Percentiles rank a stretch among this genome's conserved stretches.
phyloP scores from a whole-genome alignment of 2,329 filamentous ascomycete genomes.

The Cordyceps cateniannulata region DNA sequence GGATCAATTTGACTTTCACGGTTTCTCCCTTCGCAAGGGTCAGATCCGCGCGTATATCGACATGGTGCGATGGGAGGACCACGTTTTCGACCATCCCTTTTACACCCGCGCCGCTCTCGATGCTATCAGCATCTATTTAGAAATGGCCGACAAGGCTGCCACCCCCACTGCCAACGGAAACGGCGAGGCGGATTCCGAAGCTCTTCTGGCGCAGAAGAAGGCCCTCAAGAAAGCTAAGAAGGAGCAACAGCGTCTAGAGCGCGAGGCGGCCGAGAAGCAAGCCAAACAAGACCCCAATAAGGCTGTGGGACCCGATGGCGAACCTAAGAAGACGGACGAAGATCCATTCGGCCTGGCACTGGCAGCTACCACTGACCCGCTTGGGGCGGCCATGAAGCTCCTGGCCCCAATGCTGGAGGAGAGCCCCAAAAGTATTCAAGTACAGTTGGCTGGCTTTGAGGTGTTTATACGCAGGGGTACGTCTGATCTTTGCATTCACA shows the following conservation, averaged over 20 bases:
- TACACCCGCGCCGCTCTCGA: conserved; percentile 78
- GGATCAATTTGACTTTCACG: conserved; percentile 98
- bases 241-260: conserved; percentile 57
- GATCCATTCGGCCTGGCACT: conserved; percentile 81
- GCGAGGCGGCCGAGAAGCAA: conserved; percentile 71
- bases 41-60: conserved; percentile 92
- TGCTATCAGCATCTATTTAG: conserved; percentile 73
- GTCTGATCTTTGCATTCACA: conserved; percentile 23
- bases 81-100: conserved; percentile 85
- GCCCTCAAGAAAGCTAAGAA: conserved; percentile 85
- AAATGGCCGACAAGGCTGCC: conserved; percentile 68
- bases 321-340: conserved; percentile 78
- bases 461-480: conserved; percentile 79
- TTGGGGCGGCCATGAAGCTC: conserved; percentile 85
- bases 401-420: conserved; percentile 74
- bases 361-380: conserved; percentile 71
- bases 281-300: conserved; percentile 82
- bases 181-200: conserved; percentile 44
- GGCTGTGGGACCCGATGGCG: conserved; percentile 52
- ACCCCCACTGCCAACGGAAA: conserved; percentile 56
- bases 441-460: conserved; percentile 82
- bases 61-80: conserved; percentile 95
- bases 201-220: conserved; percentile 71
- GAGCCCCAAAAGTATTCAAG: conserved; percentile 73
- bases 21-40: conserved; percentile 92